Evolutionary conservation across 1,139 yeast species (phyloP).

Genomic region (Kodamaea fungicola): DNA sequence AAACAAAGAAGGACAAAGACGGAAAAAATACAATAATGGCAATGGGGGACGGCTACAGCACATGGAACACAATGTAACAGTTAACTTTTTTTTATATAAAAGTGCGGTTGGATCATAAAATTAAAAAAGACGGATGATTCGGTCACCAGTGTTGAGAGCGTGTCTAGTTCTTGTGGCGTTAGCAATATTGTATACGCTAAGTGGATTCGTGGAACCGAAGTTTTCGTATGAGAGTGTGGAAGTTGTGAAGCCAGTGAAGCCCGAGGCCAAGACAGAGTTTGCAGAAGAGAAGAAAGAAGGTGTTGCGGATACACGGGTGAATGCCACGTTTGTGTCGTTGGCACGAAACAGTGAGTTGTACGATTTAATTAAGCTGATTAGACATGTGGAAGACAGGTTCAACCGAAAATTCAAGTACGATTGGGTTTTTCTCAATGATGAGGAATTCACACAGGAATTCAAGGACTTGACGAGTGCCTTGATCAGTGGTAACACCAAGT

Average conservation of each 20-base stretch:
- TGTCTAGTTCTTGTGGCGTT: constrained; percentile 18
- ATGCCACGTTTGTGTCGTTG: constrained; percentile 60
- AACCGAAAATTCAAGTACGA: constrained; percentile 66
- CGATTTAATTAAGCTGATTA: constrained; percentile 61
- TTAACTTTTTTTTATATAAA: background rate
- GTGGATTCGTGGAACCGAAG: constrained; percentile 14
- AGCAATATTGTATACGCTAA: constrained; percentile 16
- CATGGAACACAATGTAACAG: background rate
- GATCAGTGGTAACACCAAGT: constrained; percentile 59
- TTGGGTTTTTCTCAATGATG: constrained; percentile 78
- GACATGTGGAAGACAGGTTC: constrained; percentile 70
- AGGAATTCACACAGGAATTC: constrained; percentile 56
- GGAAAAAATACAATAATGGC: too few species aligned
- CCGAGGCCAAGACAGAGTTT: constrained; percentile 2
- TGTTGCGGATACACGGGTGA: constrained; percentile 24
- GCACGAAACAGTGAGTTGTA: constrained; percentile 64
- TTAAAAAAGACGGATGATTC: background rate
- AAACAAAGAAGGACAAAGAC: too few species aligned
- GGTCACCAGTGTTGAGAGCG: constrained; percentile 14
- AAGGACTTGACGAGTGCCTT: constrained; percentile 43
- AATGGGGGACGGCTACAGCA: background rate
- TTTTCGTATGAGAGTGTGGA: constrained; percentile 6
- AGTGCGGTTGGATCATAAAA: too few species aligned
- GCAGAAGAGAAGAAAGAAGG: background rate
- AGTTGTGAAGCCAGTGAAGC: background rate